Base-by-base conservation (phyloP, 2,329 filamentous ascomycete species). In the Ilyonectria destructans region DNA sequence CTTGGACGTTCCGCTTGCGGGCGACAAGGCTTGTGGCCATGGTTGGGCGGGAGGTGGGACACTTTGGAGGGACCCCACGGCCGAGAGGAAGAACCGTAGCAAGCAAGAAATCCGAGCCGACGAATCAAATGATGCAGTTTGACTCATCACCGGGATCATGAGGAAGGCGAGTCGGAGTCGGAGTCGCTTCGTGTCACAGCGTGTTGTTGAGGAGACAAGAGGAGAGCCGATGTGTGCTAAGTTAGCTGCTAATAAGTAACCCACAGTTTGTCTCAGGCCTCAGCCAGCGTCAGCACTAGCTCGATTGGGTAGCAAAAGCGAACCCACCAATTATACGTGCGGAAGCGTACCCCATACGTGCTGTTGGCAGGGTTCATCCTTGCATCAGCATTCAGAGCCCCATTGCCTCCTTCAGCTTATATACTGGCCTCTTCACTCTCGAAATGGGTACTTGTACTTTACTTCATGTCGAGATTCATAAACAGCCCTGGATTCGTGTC, bases 261-360 rank as follows among this genome's bases (percentile, higher is more conserved):
- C 26, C 23, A 3, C 26, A 26, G 4, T 26, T 26, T 26, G 26
- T 26, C 26, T 26, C 6, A 1, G 23, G 26, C 6, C 26, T 26
- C 26, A 26, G 46, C 21, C 29, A 23, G 33, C 33, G n/a, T 52
- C 23, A 17, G 60, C 68, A 57, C 74, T 76, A 80, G 69, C 76
- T 73, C 49, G 45, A 77, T 78, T 76, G 21, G 72, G 79, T 21
- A 72, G 67, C 8, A 51, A 71, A 57, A 80, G 78, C 79, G 80
- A 81, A 67, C 74, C 68, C 21, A 70, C 79, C 78, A 81, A 80
- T 57, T 73, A 78, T 55, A 71, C 29, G 54, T 48, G 31, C 5
- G 26, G 26, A 26, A 26, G 26, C 26, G 26, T 26, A 26, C 26
- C 26, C 26, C 26, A 6, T 26, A 26, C 4, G 4, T 4, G 33